Base-by-base conservation (phyloP, 176 grass and related monocot genomes). In the Oropetium thomaeum region DNA sequence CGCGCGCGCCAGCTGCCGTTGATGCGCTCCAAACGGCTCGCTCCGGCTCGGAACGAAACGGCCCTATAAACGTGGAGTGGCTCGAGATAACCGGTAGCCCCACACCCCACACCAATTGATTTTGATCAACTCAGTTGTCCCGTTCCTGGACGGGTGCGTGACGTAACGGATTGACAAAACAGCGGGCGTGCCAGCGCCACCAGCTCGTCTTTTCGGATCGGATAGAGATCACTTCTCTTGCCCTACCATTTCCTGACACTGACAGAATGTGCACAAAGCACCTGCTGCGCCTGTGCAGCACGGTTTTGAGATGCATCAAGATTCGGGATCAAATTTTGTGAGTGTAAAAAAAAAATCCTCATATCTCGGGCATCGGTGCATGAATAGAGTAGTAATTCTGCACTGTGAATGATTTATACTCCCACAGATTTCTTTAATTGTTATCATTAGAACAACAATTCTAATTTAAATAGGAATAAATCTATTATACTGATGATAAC, bases 91-190 rank as follows among this genome's bases (percentile, higher is more conserved):
- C 38, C 71, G 34, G 25, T 29, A 58, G 75, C 47, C 44, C 34
- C 40, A 40, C 67, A 38, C 8, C 25, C 32, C 32, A 0, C 54
- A n/a, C 43, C 39, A 10, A 59, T 60, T 25, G 58, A 62, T 48
- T 61, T 80, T 42, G 70, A 80, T 75, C 10, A 60, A 52, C 8
- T 62, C 63, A 27, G 38, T 40, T 74, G 51, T 59, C 17, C 26
- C 26, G 52, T 82, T 75, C 47, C 19, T 19, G 33, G 25, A 4
- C 0, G 37, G 30, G 48, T n/a, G 33, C 28, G 70, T 74, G 83
- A 74, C 70, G 83, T 74, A 52, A 15, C 77, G 25, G 58, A n/a
- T 40, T 76, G 65, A 45, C 58, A 39, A 26, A 81, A 82, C 58
- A 32, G 12, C 5, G 17, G 37, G 72, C 65, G 57, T 48, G 27